A percentile compares a stretch with the other conserved stretches of the same genome.
These are phyloP conservation scores for Vanderwaltozyma verrucispora DNA, from an alignment of 805 yeast genomes.

Conservation along the genomic window DNA sequence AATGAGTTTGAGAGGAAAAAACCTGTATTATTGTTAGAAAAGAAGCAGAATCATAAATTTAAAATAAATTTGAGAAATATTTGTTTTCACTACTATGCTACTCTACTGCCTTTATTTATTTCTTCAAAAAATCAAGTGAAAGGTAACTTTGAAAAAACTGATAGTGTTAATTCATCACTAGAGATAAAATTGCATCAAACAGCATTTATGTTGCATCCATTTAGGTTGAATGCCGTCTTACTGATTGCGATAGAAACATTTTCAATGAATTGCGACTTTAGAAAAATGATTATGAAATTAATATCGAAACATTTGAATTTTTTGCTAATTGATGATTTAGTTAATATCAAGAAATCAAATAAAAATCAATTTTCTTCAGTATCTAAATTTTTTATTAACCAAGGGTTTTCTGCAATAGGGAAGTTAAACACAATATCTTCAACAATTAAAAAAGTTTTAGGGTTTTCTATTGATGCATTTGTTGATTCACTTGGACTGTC, in stretches of 20 bases:
- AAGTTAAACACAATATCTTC: conserved; percentile 8
- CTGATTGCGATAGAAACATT: conserved; percentile 40
- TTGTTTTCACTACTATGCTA: conserved; percentile 46
- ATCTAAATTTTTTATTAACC: conserved; percentile 12
- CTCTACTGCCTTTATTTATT: conserved; percentile 34
- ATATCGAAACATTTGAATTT: conserved; percentile 38
- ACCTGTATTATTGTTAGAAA: conserved; percentile 35
- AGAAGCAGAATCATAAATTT: conserved; percentile 27
- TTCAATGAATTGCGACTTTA: background rate
- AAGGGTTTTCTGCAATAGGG: conserved; percentile 22
- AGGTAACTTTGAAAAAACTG: background rate
- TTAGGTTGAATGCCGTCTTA: conserved; percentile 45
- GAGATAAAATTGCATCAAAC: conserved; percentile 37
- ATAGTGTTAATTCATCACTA: background rate
- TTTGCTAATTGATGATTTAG: conserved; percentile 54
- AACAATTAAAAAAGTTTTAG: background rate
- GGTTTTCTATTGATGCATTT: background rate
- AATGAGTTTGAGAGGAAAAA: conserved; percentile 27
- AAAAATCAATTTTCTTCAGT: conserved; percentile 4
- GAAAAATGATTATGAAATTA: background rate
- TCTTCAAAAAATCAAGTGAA: background rate
- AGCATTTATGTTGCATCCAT: conserved; percentile 54
- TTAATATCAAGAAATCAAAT: conserved; percentile 20
- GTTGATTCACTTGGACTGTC: conserved; percentile 27
- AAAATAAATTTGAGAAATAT: conserved; percentile 40